Evolutionary conservation across 345 rosid genomes (phyloP).

Genomic region (Litchi chinensis): DNA sequence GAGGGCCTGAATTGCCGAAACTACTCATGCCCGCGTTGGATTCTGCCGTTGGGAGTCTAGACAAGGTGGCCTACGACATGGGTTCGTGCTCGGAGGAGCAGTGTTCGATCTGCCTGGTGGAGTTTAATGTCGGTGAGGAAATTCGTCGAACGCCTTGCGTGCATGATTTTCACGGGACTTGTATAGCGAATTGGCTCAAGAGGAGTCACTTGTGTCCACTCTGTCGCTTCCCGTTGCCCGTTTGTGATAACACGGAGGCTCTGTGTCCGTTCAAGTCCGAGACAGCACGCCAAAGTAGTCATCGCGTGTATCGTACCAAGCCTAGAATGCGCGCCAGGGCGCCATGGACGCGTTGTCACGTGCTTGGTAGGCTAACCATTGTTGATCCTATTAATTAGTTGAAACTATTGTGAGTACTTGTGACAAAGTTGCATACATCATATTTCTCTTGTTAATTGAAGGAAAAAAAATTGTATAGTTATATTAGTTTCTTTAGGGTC

Average conservation of each 20-base stretch:
- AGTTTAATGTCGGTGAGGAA: background rate
- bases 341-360: background rate
- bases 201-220: slow-evolving; percentile 16
- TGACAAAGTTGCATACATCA: too few species aligned
- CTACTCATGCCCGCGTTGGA: background rate
- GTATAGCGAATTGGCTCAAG: background rate
- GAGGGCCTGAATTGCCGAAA: background rate
- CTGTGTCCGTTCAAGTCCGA: background rate
- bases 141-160: background rate
- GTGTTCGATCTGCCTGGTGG: background rate
- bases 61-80: background rate
- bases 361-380: background rate
- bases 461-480: too few species aligned
- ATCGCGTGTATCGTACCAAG: background rate
- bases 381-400: background rate
- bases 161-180: slow-evolving; percentile 6
- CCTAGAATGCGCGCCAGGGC: background rate
- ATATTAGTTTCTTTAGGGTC: too few species aligned
- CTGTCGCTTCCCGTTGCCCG: background rate
- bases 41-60: background rate
- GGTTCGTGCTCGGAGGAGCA: background rate
- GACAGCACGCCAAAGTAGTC: background rate
- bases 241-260: background rate
- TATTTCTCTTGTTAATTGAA: too few species aligned
- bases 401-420: too few species aligned